Evolutionary conservation across 331 rosid genomes (phyloP).

Genomic region (Quercus tomentella): DNA sequence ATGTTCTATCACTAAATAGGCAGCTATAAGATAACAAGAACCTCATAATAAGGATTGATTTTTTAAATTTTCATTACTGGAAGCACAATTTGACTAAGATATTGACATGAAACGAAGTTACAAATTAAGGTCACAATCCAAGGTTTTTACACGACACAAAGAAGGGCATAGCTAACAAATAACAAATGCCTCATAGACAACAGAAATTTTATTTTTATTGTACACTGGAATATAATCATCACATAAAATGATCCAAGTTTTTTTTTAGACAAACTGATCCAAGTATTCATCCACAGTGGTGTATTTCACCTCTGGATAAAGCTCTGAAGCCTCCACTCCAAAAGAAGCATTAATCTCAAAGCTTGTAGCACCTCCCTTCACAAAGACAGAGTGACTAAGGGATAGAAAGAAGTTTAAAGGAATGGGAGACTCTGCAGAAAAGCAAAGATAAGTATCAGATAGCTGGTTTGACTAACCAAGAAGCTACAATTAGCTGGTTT

Average conservation of each 20-base stretch:
- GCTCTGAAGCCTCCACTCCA: too few relatives aligned
- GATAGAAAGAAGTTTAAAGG: slow-evolving; percentile 19
- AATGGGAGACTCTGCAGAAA: slow-evolving; percentile 29
- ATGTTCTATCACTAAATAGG: too few relatives aligned
- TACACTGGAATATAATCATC: not conserved
- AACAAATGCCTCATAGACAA: not conserved
- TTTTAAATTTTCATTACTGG: too few relatives aligned
- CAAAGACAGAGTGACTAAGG: slow-evolving; percentile 8
- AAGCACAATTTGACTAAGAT: not conserved
- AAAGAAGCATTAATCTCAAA: too few relatives aligned
- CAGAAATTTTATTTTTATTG: not conserved
- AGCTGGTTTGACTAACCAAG: too few relatives aligned
- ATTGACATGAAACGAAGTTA: not conserved
- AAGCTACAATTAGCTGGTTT: too few relatives aligned
- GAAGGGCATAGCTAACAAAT: not conserved
- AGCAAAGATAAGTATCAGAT: not conserved
- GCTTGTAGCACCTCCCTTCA: slow-evolving; percentile 24
- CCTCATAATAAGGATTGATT: not conserved
- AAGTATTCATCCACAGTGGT: not conserved
- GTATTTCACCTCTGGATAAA: too few relatives aligned
- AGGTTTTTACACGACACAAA: not conserved
- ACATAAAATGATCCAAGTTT: not conserved
- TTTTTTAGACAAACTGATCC: slow-evolving; percentile 21
- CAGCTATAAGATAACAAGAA: not conserved
- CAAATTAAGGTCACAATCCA: not conserved